These are phyloP conservation scores for Streptanthus diversifolius DNA, from an alignment of 345 rosid genomes.

Conservation along the genomic window DNA sequence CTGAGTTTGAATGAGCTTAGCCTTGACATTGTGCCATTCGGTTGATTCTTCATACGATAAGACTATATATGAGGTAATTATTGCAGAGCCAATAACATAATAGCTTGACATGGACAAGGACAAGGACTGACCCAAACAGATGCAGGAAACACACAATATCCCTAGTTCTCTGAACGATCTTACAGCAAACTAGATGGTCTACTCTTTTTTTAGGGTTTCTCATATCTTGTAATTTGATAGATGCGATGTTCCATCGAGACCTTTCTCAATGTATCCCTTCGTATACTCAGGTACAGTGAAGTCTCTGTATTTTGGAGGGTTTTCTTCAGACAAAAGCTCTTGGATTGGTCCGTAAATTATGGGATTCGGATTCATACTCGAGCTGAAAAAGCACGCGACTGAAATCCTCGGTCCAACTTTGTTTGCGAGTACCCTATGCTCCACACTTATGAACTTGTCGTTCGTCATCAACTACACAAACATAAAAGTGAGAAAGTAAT, in stretches of 20 bases:
- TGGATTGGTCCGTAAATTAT: conserved; percentile 42
- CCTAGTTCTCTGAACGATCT: background rate
- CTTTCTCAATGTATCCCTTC: conserved; percentile 23
- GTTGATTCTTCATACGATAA: background rate
- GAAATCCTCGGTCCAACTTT: conserved; percentile 38
- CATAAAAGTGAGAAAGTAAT: background rate
- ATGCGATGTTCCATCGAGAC: conserved; percentile 30
- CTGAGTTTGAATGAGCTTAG: background rate
- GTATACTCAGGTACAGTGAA: conserved; percentile 28
- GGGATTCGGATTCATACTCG: background rate
- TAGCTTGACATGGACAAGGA: background rate
- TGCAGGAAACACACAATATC: background rate
- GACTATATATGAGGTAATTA: background rate
- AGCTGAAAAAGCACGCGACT: conserved; percentile 37
- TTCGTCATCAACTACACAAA: conserved; percentile 38
- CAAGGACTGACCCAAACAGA: background rate
- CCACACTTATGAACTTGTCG: conserved; percentile 38
- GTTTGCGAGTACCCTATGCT: conserved; percentile 42
- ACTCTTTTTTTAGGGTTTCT: background rate
- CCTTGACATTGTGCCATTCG: background rate
- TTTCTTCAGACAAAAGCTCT: conserved; percentile 42
- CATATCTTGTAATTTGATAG: conserved; percentile 25
- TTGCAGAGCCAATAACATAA: background rate
- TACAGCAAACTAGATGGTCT: background rate
- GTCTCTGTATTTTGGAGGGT: conserved; percentile 36